Percentiles rank a stretch among this genome's conserved stretches.
Conservation (phyloP, 2,329 filamentous ascomycete genomes). For the Torrubiella hemipterigena region DNA sequence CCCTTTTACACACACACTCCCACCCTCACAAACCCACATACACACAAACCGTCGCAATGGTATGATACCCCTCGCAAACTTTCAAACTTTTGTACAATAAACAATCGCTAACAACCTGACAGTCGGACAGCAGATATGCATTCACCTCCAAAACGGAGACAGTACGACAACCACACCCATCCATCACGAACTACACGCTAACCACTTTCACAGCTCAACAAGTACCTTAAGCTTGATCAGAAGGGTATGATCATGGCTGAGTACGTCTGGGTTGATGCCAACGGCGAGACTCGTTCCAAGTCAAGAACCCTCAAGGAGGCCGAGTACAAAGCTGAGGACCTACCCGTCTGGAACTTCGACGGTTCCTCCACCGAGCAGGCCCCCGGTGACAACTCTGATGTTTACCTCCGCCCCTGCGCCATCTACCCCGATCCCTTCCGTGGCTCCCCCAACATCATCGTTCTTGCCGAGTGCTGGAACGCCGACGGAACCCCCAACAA, state of each 20-base stretch:
- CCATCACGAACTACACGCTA: conserved; percentile 2
- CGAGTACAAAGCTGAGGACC: conserved; percentile 37
- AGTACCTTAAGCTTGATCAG: conserved; percentile 87
- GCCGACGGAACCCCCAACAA: conserved; percentile 92
- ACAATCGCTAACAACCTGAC: conserved; percentile 6
- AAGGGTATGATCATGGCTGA: conserved; percentile 83
- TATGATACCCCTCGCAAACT: neutral
- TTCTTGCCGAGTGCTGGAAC: conserved; percentile 91
- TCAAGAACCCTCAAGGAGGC: conserved; percentile 55
- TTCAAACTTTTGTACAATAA: neutral
- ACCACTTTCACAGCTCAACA: conserved; percentile 54
- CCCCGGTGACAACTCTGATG: conserved; percentile 89
- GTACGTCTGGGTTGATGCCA: conserved; percentile 90
- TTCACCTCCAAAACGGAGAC: conserved; percentile 20
- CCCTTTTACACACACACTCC: too few species aligned
- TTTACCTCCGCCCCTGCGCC: conserved; percentile 86
- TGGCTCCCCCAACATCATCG: conserved; percentile 79
- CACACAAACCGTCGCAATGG: neutral
- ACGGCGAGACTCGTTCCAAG: conserved; percentile 81
- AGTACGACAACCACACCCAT: conserved; percentile 13
- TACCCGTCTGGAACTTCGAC: conserved; percentile 44
- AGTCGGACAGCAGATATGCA: conserved; percentile 15
- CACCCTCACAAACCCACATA: too few species aligned
- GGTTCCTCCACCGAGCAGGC: conserved; percentile 90
- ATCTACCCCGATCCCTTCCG: conserved; percentile 91